Base-by-base conservation (phyloP, 495 filamentous ascomycete species). In the Penicillium roqueforti region DNA sequence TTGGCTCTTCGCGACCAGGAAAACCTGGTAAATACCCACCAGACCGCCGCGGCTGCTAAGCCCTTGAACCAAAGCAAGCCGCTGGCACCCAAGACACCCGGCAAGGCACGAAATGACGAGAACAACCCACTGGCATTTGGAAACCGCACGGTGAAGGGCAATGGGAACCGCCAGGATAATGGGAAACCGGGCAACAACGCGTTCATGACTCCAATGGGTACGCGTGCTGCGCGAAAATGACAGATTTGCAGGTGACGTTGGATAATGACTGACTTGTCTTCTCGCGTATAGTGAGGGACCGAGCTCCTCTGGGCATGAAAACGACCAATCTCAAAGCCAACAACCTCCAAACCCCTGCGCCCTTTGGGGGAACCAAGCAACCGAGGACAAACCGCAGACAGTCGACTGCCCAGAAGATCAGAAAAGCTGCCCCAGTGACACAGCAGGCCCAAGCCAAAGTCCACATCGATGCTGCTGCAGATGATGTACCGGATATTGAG, bases 281-380 rank as follows among this genome's bases (percentile, higher is more conserved):
- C 34, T 26, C 51, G 41, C 22, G 53, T 89, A 87, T 79, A 40
- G 80, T 85, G 42, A 82, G 83, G 37, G 87, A 79, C 42, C 85
- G 91, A 55, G 91, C 93, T 36, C 86, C 89, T 4, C 72, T 97
- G 46, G 95, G 95, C 34, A 80, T 85, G 75, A 99, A 99, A 71
- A 97, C 92, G 0, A 97, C 93, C 39, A 99, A 99, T 71, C 88
- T 87, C 37, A 97, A 93, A 74, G 80, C 88, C 47, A 88, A 78
- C 62, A 79, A 79, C 4, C 78, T 85, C 34, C 83, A 86, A 59
- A 89, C 83, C 5, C 83, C 84, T 1, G 80, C 73, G 25, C 76
- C 76, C 9, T 71, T 73, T 34, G 57, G 62, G 29, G 73, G 69
- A 36, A 72, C 68, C 50, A 77, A 81, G 56, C 63, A 69, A 28